Percentiles rank a stretch among this genome's conserved stretches.
Conservation (phyloP, 2,329 filamentous ascomycete species). For the Pyrenophora graminea region DNA sequence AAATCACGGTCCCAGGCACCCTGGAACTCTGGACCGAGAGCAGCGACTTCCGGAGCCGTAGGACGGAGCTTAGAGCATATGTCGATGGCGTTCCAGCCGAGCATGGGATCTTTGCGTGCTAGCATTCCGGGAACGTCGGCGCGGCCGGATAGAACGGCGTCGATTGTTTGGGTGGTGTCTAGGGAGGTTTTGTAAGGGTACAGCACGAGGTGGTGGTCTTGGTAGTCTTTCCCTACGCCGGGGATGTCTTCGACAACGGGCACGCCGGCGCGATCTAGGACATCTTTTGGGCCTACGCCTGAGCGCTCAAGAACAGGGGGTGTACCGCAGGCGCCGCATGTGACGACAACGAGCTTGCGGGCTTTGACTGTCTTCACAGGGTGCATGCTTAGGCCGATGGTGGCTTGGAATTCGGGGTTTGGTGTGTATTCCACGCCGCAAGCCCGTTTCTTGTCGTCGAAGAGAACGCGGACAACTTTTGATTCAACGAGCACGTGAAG, state of each 20-base stretch:
- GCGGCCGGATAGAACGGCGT: slow-evolving; percentile 57
- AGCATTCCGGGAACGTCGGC: slow-evolving; percentile 54
- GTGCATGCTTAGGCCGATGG: slow-evolving; percentile 37
- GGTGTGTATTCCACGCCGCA: slow-evolving; percentile 63
- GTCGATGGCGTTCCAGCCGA: slow-evolving; percentile 65
- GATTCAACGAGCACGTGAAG: slow-evolving; percentile 63
- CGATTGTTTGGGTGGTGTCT: slow-evolving; percentile 56
- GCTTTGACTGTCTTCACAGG: slow-evolving; percentile 53
- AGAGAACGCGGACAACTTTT: slow-evolving; percentile 60
- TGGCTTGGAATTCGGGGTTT: slow-evolving; percentile 48
- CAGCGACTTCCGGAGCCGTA: slow-evolving; percentile 56
- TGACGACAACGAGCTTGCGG: slow-evolving; percentile 59
- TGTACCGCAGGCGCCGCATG: slow-evolving; percentile 58
- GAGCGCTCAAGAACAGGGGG: slow-evolving; percentile 65
- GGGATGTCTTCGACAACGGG: slow-evolving; percentile 59
- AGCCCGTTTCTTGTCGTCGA: slow-evolving; percentile 59
- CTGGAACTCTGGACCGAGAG: slow-evolving; percentile 59
- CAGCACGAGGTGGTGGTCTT: slow-evolving; percentile 63
- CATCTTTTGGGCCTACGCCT: slow-evolving; percentile 59
- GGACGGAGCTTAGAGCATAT: slow-evolving; percentile 62
- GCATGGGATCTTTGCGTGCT: slow-evolving; percentile 52
- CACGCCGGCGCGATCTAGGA: slow-evolving; percentile 59
- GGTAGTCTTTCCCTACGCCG: slow-evolving; percentile 67
- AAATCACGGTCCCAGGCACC: slow-evolving; percentile 62
- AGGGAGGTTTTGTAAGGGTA: slow-evolving; percentile 59